Conservation (phyloP, 2,329 filamentous ascomycete species). For the Neophaeococcomyces mojaviensis region DNA sequence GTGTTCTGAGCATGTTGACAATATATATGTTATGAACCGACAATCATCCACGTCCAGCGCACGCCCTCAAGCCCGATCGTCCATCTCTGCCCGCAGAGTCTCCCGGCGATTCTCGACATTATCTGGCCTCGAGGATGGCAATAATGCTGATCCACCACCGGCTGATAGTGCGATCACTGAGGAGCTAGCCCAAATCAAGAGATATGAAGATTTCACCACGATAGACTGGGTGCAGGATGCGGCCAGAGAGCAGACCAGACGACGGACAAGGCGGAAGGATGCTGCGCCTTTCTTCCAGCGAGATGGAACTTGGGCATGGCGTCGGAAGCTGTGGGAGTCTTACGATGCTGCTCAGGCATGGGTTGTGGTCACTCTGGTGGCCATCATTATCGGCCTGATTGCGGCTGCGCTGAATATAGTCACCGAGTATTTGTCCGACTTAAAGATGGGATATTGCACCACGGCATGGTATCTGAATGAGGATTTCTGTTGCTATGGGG, state of each 20-base stretch:
- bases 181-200: conserved; percentile 94
- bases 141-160: conserved; percentile 43
- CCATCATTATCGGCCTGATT: conserved; percentile 85
- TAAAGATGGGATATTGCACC: conserved; percentile 91
- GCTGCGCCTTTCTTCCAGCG: conserved; percentile 65
- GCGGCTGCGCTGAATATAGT: conserved; percentile 90
- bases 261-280: conserved; percentile 66
- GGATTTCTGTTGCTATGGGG: conserved; percentile 96
- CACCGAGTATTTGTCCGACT: conserved; percentile 92
- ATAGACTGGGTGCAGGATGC: conserved; percentile 98
- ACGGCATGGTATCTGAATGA: conserved; percentile 97
- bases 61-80: conserved; percentile 43
- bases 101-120: conserved; percentile 62
- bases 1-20: background rate
- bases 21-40: conserved; percentile 40
- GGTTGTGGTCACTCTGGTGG: conserved; percentile 91
- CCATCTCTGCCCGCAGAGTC: conserved; percentile 40
- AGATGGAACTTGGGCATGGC: conserved; percentile 65
- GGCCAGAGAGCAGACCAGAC: conserved; percentile 75
- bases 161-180: conserved; percentile 72
- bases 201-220: conserved; percentile 98
- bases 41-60: conserved; percentile 44
- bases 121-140: conserved; percentile 55
- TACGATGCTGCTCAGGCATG: conserved; percentile 97
- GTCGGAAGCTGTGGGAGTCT: conserved; percentile 70